Base-by-base conservation (phyloP, 2,329 filamentous ascomycete species). In the Nothophoma quercina region DNA sequence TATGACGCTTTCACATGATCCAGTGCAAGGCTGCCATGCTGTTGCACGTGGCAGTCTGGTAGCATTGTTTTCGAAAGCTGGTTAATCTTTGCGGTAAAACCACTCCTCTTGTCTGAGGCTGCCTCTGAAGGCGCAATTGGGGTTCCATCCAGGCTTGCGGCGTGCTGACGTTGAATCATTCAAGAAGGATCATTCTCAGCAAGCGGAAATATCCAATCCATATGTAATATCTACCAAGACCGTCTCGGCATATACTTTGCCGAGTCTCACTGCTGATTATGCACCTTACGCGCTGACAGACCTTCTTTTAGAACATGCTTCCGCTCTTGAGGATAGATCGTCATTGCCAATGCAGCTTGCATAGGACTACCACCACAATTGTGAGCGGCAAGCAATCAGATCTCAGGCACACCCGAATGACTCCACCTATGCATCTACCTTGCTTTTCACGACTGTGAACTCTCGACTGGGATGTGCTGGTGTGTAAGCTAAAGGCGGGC, bases 271-370 rank as follows among this genome's bases (percentile, higher is more conserved):
- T 18, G n/a, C 19, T 23, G 13, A 23, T 25, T 18, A 30, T 26
- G 18, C 36, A 34, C 25, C 32, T 47, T 40, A 42, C 16, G 41
- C 42, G 44, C 38, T 41, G 42, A 50, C 39, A 30, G 35, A 18
- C 9, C 36, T 41, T 34, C 36, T 50, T 35, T 29, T 46, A 55
- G 41, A 46, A 47, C 15, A 13, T 32, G 26, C 15, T 34, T 48
- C 45, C 19, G 12, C 21, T 48, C 12, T 19, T 10, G 7, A 28
- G 13, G 30, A 18, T 7, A 13, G 7, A 51, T 26, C 13, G 19
- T 13, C 16, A 19, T 39, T 33, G 26, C n/a, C 32, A 32, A 33
- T 30, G 32, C 16, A 34, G 28, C 28, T 50, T 25, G 39, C 25
- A 16, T 18, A 25, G 10, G 15, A 23, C 10, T 7, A 39, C n/a